Evolutionary conservation across 495 filamentous ascomycete genomes (phyloP).

Genomic region (Neurospora terricola): DNA sequence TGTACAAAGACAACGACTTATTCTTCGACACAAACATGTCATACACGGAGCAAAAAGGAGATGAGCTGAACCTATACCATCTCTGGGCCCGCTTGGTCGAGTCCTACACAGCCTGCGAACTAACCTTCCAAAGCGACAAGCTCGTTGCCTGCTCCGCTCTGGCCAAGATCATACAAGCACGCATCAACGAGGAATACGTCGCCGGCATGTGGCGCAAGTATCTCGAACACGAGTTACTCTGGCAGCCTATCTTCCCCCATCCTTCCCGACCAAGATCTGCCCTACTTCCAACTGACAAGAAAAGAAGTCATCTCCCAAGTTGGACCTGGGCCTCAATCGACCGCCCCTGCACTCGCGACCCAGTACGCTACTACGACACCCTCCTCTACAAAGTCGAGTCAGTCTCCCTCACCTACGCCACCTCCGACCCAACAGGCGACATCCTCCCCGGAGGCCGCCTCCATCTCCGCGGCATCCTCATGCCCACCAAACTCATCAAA

Average conservation of each 20-base stretch:
- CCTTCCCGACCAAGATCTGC: neutral
- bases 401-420: neutral
- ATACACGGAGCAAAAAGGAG: neutral
- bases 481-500: neutral
- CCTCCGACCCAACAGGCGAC: neutral
- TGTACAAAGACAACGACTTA: neutral
- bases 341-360: neutral
- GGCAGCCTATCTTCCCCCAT: neutral
- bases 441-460: neutral
- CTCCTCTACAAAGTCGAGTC: neutral
- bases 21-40: neutral
- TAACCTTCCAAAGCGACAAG: constrained; percentile 2
- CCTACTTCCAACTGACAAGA: neutral
- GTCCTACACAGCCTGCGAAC: neutral
- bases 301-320: neutral
- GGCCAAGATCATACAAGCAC: neutral
- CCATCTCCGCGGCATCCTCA: neutral
- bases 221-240: constrained; percentile 3
- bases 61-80: neutral
- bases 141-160: neutral
- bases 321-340: constrained; percentile 1
- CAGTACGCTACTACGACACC: neutral
- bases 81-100: neutral
- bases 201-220: constrained; percentile 3
- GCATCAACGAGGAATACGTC: constrained; percentile 1